phyloP scores from a whole-genome alignment of 441 rosid genomes.

The Gossypium davidsonii region DNA sequence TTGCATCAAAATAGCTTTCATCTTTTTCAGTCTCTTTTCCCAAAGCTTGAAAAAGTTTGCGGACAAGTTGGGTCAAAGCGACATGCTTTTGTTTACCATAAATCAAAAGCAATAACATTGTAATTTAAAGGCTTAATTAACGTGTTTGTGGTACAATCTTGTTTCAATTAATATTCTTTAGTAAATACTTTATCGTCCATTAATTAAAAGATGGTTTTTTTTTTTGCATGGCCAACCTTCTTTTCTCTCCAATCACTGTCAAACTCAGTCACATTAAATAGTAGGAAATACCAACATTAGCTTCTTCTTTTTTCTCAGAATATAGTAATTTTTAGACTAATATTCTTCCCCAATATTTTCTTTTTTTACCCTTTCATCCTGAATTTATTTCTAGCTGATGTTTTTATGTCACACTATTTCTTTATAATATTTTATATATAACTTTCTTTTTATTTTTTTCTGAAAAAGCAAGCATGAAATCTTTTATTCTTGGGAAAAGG shows the following conservation, averaged over 20 bases:
- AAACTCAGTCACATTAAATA: no score
- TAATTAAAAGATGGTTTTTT: no score
- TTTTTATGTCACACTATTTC: constrained; percentile 13
- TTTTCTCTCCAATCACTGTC: no score
- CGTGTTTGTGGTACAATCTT: no score
- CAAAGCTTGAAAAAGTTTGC: neutral
- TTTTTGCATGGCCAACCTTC: no score
- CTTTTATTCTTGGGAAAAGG: constrained; percentile 26
- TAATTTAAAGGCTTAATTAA: neutral
- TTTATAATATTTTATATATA: neutral
- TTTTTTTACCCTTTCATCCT: neutral
- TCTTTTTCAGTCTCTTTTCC: neutral
- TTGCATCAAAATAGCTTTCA: neutral
- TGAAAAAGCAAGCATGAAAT: constrained; percentile 24
- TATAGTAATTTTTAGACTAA: neutral
- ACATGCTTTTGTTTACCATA: no score
- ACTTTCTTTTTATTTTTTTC: no score
- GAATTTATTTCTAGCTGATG: neutral
- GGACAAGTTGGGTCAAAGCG: neutral
- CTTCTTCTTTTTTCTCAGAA: no score
- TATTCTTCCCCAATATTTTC: neutral
- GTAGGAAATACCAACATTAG: no score
- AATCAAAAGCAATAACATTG: neutral
- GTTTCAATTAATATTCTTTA: no score
- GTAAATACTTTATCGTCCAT: no score